Evolutionary conservation across 305 asterid species (phyloP), one percentile per base, ranked within the genome.

Genomic region (Fraxinus sp.): DNA sequence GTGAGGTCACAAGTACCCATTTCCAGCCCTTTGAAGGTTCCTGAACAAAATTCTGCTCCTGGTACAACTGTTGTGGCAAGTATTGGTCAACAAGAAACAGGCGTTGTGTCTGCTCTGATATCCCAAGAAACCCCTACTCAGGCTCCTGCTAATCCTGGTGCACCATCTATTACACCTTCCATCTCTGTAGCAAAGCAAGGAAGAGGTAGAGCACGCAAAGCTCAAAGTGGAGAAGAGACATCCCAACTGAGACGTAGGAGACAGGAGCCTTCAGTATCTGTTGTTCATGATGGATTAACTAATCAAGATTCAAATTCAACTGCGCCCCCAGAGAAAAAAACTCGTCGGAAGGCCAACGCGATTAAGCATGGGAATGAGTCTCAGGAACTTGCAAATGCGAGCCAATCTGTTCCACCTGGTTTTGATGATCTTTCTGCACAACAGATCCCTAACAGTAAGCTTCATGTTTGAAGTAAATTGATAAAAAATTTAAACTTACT

Each of bases 161-260:
- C 89, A 35, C 89, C 83, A 78, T 41, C 89, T 75, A 49, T 82
- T 71, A 77, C 66, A 37, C 77, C 89, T 82, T 73, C 92, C 18
- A 81, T 86, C 82, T 57, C 95, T 84, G 85, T 80, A 62, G 72
- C 89, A 52, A 86, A 81, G 83, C 89, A 82, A 79, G 97, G 97
- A 80, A 87, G 93, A 88, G 97, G 91, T 8, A 86, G 89, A 20
- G 97, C 92, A 35, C 90, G 90, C 24, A 90, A 77, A 82, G 84
- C 89, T 87, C 98, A 90, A 86, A 86, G 81, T 81, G 91, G 85
- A 68, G 93, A 88, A 85, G 94, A 89, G 88, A 80, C 92, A 32
- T 92, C 94, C 24, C 89, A 86, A 75, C 89, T 95, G 57, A 91
- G 94, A 89, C 94, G 97, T 80, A 93, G 91, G 90, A 91, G 91